Percentiles rank a stretch among this genome's conserved stretches.
Evolutionary conservation across 768 basidiomycete genomes (phyloP).

Genomic region (Phanerochaete carnosa): DNA sequence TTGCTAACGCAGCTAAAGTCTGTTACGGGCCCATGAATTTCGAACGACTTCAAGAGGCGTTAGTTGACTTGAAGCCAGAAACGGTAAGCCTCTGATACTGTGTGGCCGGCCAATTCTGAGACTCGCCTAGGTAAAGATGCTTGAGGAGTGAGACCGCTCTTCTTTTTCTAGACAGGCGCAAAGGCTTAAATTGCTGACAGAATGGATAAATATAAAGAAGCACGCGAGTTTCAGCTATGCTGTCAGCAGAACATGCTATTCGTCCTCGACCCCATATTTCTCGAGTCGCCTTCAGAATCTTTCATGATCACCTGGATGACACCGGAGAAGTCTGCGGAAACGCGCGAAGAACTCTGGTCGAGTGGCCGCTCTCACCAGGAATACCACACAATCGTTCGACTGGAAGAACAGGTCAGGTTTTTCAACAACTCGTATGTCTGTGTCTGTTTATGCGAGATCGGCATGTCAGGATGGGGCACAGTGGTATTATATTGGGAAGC

Average conservation of each 20-base stretch:
- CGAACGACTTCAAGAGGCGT: neutral
- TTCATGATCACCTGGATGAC: constrained; percentile 5
- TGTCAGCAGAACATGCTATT: neutral
- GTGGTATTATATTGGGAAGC: constrained; percentile 5
- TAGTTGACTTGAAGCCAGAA: neutral
- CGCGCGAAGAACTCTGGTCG: neutral
- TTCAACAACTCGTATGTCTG: too few relatives aligned
- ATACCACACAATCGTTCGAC: neutral
- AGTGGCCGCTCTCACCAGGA: neutral
- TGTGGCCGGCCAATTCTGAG: neutral
- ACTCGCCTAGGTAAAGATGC: neutral
- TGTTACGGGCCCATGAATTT: neutral
- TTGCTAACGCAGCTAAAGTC: neutral
- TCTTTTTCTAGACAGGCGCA: neutral
- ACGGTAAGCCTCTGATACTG: too few relatives aligned
- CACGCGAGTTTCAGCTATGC: neutral
- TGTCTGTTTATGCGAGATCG: too few relatives aligned
- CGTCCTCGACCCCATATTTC: constrained; percentile 1
- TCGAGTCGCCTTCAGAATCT: neutral
- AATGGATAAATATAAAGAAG: neutral
- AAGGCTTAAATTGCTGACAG: neutral
- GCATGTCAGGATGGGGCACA: neutral
- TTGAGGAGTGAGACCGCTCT: neutral
- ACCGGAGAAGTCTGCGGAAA: neutral
- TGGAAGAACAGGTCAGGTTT: neutral